Evolutionary conservation across 192 early-diverging fungal genomes (phyloP).

Genomic region (Thamnidium elegans): DNA sequence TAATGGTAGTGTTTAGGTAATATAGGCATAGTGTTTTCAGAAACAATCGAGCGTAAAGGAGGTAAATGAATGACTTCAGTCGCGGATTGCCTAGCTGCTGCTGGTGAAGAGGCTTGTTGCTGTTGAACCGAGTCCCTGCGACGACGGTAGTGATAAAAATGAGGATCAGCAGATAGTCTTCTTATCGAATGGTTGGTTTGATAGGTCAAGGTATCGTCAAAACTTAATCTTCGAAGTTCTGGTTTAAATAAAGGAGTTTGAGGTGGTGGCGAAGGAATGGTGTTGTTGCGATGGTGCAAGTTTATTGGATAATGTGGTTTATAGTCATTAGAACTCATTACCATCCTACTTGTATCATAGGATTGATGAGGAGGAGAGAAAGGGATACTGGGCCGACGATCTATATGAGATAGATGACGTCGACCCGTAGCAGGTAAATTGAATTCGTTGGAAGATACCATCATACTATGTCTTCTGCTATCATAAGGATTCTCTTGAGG

Average conservation of each 20-base stretch:
- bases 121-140: too few relatives aligned
- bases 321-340: not conserved
- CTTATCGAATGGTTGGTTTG: not conserved
- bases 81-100: too few relatives aligned
- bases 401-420: not conserved
- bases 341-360: conserved; percentile 1
- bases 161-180: not conserved
- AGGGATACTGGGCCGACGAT: conserved; percentile 11
- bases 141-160: conserved; percentile 2
- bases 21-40: not conserved
- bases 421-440: not conserved
- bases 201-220: not conserved
- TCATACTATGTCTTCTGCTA: not conserved
- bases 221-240: not conserved
- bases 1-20: not conserved
- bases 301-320: not conserved
- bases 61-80: conserved; percentile 9
- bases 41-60: conserved; percentile 2
- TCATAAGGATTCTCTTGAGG: not conserved
- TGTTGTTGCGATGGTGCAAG: not conserved
- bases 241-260: conserved; percentile 1
- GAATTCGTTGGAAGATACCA: not conserved
- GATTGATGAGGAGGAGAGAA: conserved; percentile 14
- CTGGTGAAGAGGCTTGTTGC: too few relatives aligned
- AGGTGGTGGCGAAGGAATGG: conserved; percentile 3